These are phyloP conservation scores for Metarhizium rileyi DNA, from an alignment of 2,329 filamentous ascomycete genomes.

Conservation along the genomic window DNA sequence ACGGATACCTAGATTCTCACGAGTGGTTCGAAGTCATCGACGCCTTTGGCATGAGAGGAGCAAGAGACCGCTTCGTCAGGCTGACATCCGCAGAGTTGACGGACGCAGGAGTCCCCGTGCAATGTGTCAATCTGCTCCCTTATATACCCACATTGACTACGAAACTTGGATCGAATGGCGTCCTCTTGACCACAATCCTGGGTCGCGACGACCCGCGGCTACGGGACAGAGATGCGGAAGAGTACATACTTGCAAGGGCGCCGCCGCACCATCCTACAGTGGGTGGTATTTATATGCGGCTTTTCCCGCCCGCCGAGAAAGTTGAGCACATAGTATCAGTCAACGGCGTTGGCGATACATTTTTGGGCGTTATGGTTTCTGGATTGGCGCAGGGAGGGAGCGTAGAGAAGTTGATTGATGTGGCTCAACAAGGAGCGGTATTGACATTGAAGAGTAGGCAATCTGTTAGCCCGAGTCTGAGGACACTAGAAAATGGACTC, in stretches of 20 bases:
- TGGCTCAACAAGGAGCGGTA: constrained; percentile 75
- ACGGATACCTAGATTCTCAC: constrained; percentile 56
- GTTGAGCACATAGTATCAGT: constrained; percentile 74
- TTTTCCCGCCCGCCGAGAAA: constrained; percentile 56
- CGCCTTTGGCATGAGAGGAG: constrained; percentile 64
- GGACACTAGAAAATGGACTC: constrained; percentile 33
- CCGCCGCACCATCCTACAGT: constrained; percentile 40
- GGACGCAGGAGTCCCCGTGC: constrained; percentile 73
- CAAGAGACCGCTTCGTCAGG: constrained; percentile 60
- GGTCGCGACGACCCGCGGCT: constrained; percentile 58
- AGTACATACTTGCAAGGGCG: constrained; percentile 62
- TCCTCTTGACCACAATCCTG: constrained; percentile 66
- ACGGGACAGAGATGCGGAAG: constrained; percentile 47
- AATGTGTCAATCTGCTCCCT: constrained; percentile 74
- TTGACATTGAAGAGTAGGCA: constrained; percentile 67
- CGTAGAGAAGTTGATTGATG: constrained; percentile 54
- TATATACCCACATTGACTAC: constrained; percentile 79
- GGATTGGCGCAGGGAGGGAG: constrained; percentile 55
- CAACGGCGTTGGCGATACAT: constrained; percentile 91
- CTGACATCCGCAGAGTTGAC: constrained; percentile 60
- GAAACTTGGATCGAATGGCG: constrained; percentile 69
- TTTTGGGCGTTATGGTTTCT: constrained; percentile 75
- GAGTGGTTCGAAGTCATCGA: constrained; percentile 78
- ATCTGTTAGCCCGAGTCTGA: constrained; percentile 55
- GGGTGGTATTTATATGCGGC: constrained; percentile 73